These are phyloP conservation scores for Coemansia sp. DNA, from an alignment of 192 early-diverging fungal genomes.

Conservation along the genomic window DNA sequence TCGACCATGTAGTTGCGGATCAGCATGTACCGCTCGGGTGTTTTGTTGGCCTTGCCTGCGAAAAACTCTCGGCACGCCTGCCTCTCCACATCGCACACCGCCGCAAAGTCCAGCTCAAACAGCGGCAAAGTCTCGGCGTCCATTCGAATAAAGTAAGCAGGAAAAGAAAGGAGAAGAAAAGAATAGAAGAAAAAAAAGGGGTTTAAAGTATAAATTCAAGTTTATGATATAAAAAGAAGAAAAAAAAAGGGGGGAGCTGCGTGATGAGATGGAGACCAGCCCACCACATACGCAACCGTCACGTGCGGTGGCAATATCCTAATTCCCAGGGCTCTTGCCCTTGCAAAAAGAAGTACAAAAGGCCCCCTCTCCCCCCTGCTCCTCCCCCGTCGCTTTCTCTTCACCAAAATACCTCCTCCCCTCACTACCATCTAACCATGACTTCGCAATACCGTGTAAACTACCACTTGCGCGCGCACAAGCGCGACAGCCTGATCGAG, in stretches of 20 bases:
- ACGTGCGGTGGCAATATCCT: not conserved
- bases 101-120: constrained; percentile 11
- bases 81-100: constrained; percentile 21
- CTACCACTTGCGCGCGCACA: constrained; percentile 72
- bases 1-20: constrained; percentile 88
- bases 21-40: constrained; percentile 82
- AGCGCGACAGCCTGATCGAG: constrained; percentile 88
- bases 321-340: not conserved
- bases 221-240: not conserved
- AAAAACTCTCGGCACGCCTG: constrained; percentile 64
- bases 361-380: not conserved
- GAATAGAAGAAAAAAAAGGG: no score
- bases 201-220: not conserved
- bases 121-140: not conserved
- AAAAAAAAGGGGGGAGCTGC: not conserved
- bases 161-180: no score
- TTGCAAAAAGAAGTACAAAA: not conserved
- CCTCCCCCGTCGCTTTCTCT: not conserved
- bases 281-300: not conserved
- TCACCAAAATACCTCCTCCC: not conserved
- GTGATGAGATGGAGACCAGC: not conserved
- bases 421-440: constrained; percentile 18
- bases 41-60: constrained; percentile 69
- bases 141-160: not conserved
- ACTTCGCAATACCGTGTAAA: constrained; percentile 56